These are phyloP conservation scores for Silene coronaria DNA, from an alignment of 179 eudicot species.

Conservation along the genomic window DNA sequence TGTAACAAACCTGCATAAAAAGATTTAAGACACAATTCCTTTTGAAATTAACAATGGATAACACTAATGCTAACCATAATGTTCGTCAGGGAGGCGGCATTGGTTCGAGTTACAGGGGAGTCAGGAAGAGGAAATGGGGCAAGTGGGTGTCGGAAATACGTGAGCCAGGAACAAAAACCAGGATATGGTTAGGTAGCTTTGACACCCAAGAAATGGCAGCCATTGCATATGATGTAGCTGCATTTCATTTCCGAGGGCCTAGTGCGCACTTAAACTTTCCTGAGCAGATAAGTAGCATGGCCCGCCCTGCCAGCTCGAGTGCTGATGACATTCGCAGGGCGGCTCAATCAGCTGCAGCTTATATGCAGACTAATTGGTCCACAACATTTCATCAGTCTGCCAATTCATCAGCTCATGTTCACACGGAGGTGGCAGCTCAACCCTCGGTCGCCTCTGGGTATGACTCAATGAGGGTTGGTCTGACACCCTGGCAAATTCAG, in stretches of 20 bases:
- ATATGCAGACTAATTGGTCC: background rate
- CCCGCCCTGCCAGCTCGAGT: conserved; percentile 34
- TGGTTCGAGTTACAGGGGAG: conserved; percentile 33
- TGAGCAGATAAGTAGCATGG: conserved; percentile 25
- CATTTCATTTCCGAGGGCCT: conserved; percentile 32
- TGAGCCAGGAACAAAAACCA: conserved; percentile 36
- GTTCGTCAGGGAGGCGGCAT: conserved; percentile 20
- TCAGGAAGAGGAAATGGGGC: conserved; percentile 43
- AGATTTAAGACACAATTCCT: background rate
- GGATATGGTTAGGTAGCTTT: conserved; percentile 43
- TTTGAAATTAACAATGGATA: conserved; percentile 8
- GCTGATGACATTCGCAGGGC: conserved; percentile 50
- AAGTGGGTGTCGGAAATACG: conserved; percentile 46
- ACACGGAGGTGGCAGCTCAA: conserved; percentile 1
- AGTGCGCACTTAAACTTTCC: conserved; percentile 49
- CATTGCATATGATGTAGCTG: conserved; percentile 39
- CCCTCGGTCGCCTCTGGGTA: conserved; percentile 11
- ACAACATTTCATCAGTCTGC: conserved; percentile 9
- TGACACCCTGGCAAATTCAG: conserved; percentile 45
- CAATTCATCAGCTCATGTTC: background rate
- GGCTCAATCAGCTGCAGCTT: conserved; percentile 41
- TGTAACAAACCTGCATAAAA: background rate
- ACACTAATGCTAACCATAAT: background rate
- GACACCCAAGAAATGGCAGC: conserved; percentile 45
- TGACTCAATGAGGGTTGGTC: conserved; percentile 29